Conservation (phyloP, 2,329 filamentous ascomycete genomes). For the Aphanoascus verrucosus region DNA sequence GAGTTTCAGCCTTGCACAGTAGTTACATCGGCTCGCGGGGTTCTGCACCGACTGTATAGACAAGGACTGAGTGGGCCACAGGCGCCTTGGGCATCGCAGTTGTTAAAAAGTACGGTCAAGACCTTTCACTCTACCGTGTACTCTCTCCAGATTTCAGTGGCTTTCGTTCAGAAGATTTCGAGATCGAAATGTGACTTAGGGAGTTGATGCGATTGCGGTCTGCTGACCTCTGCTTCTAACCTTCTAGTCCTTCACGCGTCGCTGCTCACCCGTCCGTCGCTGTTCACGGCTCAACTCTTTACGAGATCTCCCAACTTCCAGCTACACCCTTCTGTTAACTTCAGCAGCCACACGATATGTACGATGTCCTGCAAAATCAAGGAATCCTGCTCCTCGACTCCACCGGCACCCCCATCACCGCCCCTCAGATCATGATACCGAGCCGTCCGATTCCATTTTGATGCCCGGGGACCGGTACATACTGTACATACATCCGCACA, state of each 20-base stretch:
- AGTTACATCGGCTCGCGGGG: not conserved
- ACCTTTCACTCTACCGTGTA: too few species aligned
- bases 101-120: too few species aligned
- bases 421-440: slow-evolving; percentile 3
- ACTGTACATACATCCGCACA: too few species aligned
- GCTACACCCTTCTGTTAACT: not conserved
- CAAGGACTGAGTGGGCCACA: too few species aligned
- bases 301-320: not conserved
- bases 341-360: not conserved
- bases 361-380: not conserved
- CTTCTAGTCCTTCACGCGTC: not conserved
- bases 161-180: too few species aligned
- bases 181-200: too few species aligned
- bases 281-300: not conserved
- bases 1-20: slow-evolving; percentile 9
- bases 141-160: too few species aligned
- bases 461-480: not conserved
- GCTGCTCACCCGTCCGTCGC: not conserved
- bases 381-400: not conserved
- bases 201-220: not conserved
- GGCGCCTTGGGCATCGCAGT: too few species aligned
- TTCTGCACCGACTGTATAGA: too few species aligned
- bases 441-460: not conserved
- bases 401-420: not conserved
- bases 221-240: not conserved